Conservation (phyloP, 129 eudicot genomes). For the Artemisia annua region DNA sequence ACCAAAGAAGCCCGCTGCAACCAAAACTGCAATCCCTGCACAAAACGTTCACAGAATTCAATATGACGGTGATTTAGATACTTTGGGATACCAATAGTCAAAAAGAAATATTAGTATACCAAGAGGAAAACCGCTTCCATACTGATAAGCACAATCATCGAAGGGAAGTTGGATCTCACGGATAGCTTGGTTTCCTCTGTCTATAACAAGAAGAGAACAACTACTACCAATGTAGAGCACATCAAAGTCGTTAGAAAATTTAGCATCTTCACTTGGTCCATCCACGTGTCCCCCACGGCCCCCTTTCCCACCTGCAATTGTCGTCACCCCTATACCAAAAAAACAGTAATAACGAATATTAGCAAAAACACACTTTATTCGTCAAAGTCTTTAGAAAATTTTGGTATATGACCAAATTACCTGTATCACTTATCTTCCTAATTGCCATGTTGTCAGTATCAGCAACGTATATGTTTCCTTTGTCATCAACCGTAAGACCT, state of each 20-base stretch:
- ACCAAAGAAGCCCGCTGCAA: conserved; percentile 95
- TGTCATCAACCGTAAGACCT: conserved; percentile 89
- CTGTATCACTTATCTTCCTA: conserved; percentile 88
- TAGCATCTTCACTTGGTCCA: conserved; percentile 98
- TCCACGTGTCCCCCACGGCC: conserved; percentile 88
- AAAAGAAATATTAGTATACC: conserved; percentile 42
- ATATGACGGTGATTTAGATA: background rate
- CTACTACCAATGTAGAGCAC: conserved; percentile 93
- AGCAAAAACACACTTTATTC: background rate
- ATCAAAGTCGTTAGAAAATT: conserved; percentile 92
- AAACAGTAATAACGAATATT: background rate
- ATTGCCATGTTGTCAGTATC: conserved; percentile 87
- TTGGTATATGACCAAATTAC: conserved; percentile 25
- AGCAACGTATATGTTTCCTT: conserved; percentile 89
- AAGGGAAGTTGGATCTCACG: conserved; percentile 93
- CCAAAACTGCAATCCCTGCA: conserved; percentile 75
- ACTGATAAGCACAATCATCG: conserved; percentile 96
- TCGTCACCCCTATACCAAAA: conserved; percentile 68
- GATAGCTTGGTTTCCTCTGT: conserved; percentile 94
- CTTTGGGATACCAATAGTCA: background rate
- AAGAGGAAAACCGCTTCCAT: conserved; percentile 79
- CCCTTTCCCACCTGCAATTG: conserved; percentile 87
- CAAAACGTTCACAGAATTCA: background rate
- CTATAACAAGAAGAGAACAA: conserved; percentile 93
- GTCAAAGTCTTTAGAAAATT: too few relatives aligned